phyloP scores from a whole-genome alignment of 768 basidiomycete genomes.

The Phylloporus sp. region DNA sequence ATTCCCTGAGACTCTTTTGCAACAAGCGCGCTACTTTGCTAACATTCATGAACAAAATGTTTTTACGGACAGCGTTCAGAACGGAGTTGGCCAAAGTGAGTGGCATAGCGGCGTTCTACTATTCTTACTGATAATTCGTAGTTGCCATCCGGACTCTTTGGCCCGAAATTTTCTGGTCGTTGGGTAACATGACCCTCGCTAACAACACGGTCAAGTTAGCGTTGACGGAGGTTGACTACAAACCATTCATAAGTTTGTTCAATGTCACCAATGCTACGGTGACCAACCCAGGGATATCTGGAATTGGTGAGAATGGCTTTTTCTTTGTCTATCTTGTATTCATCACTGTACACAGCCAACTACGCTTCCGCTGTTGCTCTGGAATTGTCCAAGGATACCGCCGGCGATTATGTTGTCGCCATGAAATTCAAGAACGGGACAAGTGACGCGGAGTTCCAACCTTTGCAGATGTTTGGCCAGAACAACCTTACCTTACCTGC shows the following conservation, averaged over 20 bases:
- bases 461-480: slow-evolving; percentile 63
- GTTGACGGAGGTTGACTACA: slow-evolving; percentile 75
- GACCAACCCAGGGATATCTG: slow-evolving; percentile 57
- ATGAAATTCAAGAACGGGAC: slow-evolving; percentile 85
- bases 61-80: slow-evolving; percentile 57
- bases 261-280: slow-evolving; percentile 62
- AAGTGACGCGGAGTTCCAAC: slow-evolving; percentile 45
- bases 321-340: background rate
- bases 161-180: slow-evolving; percentile 62
- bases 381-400: slow-evolving; percentile 58
- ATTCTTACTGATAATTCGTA: slow-evolving; percentile 24
- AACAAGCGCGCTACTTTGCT: slow-evolving; percentile 69
- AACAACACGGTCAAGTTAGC: slow-evolving; percentile 73
- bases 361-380: slow-evolving; percentile 69
- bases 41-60: slow-evolving; percentile 73
- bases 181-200: slow-evolving; percentile 72
- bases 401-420: slow-evolving; percentile 57
- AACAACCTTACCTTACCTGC: slow-evolving; percentile 18
- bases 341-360: slow-evolving; percentile 45
- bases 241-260: too few relatives aligned
- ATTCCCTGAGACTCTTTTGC: slow-evolving; percentile 63
- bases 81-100: slow-evolving; percentile 72
- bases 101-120: slow-evolving; percentile 8
- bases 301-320: slow-evolving; percentile 52
- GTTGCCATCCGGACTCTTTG: slow-evolving; percentile 78